Evolutionary conservation across 2,329 filamentous ascomycete genomes (phyloP), one percentile per base, ranked within the genome.

Genomic region (Aspergillus vadensis): DNA sequence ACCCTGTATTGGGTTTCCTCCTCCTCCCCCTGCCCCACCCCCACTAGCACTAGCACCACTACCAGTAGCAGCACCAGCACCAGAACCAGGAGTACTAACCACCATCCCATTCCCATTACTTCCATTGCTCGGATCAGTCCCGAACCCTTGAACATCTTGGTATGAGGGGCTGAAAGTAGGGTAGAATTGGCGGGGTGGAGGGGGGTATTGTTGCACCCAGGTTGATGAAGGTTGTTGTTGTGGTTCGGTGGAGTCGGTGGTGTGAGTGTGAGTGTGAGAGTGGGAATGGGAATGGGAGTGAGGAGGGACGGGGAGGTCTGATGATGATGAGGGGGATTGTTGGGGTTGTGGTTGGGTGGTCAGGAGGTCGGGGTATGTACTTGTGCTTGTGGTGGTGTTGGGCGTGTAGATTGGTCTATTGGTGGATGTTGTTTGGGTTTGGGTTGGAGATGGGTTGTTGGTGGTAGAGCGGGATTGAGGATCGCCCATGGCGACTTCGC

Each of bases 401-500:
- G 65, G 39, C n/a, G 44, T 50, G 54, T 61, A 5, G 4, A 61
- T 53, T 21, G 56, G 25, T 21, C 54, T 53, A 12, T 54, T 55
- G 32, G 50, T 2, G 47, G 43, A 44, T 3, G 59, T 48, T 53
- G 55, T 8, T 36, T 14, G 55, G 56, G 50, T 49, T 55, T 48
- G 48, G 39, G 12, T 25, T 32, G 51, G 7, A 3, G 17, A 17
- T 23, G 19, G 51, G 12, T 38, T 36, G 5, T 36, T 36, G 32
- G 30, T 14, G 2, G 32, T 55, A 12, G 63, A 39, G 39, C 51
- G 51, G 44, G 50, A 63, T 41, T 65, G 60, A 4, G 73, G 72
- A 38, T 74, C 69, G 51, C 67, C 73, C 65, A 75, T 77, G 62
- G 77, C 78, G 63, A 79, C 75, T 76, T 79, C 74, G 61, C 73